These are phyloP conservation scores for Hirschioporus abietinus DNA, from an alignment of 768 basidiomycete genomes.

Conservation along the genomic window DNA sequence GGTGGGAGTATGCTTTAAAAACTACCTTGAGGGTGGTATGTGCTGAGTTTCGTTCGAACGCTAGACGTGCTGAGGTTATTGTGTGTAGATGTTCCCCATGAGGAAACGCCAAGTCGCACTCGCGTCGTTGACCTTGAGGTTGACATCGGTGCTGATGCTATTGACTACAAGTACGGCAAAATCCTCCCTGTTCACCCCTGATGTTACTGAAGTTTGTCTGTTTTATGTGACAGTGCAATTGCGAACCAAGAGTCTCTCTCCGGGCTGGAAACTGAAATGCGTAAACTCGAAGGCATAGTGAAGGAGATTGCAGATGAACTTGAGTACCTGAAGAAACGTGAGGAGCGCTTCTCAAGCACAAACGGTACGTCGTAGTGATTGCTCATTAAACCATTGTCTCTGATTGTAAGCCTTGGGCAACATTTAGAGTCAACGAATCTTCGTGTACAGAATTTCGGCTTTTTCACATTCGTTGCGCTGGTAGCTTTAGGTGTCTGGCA, in stretches of 20 bases:
- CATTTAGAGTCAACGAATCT: conserved; percentile 78
- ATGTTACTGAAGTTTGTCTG: conserved; percentile 8
- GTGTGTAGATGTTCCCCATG: conserved; percentile 39
- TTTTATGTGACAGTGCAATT: conserved; percentile 77
- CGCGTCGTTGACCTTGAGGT: conserved; percentile 89
- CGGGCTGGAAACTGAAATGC: conserved; percentile 95
- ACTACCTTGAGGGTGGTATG: conserved; percentile 70
- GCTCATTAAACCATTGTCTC: conserved; percentile 6
- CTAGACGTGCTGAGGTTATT: not conserved
- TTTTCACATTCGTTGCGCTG: conserved; percentile 79
- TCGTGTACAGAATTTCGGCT: conserved; percentile 90
- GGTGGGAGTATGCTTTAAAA: conserved; percentile 93
- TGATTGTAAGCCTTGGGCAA: conserved; percentile 3
- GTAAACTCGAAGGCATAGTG: conserved; percentile 90
- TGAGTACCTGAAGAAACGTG: conserved; percentile 85
- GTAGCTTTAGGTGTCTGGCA: conserved; percentile 88
- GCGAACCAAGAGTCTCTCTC: conserved; percentile 97
- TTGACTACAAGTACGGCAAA: conserved; percentile 92
- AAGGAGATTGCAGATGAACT: conserved; percentile 95
- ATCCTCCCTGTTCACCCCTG: not conserved
- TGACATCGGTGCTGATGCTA: conserved; percentile 96
- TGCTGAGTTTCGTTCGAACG: conserved; percentile 13
- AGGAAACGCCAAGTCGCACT: conserved; percentile 43
- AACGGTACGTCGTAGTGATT: conserved; percentile 59
- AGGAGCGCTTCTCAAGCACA: conserved; percentile 81